These are phyloP conservation scores for Paecilomyces fulvus DNA, from an alignment of 2,329 filamentous ascomycete species.

Conservation along the genomic window DNA sequence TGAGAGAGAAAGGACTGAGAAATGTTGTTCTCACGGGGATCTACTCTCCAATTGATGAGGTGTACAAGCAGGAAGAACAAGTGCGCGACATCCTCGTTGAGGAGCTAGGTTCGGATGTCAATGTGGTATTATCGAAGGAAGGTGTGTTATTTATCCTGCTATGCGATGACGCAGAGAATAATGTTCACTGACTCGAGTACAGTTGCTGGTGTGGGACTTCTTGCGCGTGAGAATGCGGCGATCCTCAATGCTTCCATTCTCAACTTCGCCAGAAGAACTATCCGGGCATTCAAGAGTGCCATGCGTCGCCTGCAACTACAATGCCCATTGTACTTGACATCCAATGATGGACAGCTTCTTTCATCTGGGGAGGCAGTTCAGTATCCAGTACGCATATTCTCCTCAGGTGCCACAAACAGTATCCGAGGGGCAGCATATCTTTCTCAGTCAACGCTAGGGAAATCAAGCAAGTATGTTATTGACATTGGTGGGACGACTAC, in stretches of 20 bases:
- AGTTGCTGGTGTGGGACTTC: slow-evolving; percentile 37
- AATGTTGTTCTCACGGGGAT: slow-evolving; percentile 5
- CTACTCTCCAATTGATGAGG: slow-evolving; percentile 6
- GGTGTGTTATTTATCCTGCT: neutral
- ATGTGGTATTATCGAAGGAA: slow-evolving; percentile 4
- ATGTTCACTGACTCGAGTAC: slow-evolving; percentile 37
- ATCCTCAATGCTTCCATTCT: slow-evolving; percentile 58
- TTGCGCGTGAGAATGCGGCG: slow-evolving; percentile 56
- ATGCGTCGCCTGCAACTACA: slow-evolving; percentile 41
- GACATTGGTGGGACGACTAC: slow-evolving; percentile 61
- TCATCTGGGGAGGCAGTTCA: slow-evolving; percentile 46
- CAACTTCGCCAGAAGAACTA: slow-evolving; percentile 49
- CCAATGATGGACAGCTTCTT: slow-evolving; percentile 56
- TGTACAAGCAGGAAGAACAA: slow-evolving; percentile 3
- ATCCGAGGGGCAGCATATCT: slow-evolving; percentile 57
- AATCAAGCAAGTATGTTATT: slow-evolving; percentile 41
- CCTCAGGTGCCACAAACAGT: slow-evolving; percentile 56
- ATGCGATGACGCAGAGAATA: slow-evolving; percentile 14
- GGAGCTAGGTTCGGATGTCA: slow-evolving; percentile 1
- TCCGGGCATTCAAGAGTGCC: slow-evolving; percentile 47
- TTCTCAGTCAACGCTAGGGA: slow-evolving; percentile 19
- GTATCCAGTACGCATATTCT: slow-evolving; percentile 54
- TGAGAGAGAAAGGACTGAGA: slow-evolving; percentile 2
- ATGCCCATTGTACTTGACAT: slow-evolving; percentile 53
- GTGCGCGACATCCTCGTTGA: slow-evolving; percentile 1